Conservation (phyloP, 805 yeast species). For the Pichia kluyveri region DNA sequence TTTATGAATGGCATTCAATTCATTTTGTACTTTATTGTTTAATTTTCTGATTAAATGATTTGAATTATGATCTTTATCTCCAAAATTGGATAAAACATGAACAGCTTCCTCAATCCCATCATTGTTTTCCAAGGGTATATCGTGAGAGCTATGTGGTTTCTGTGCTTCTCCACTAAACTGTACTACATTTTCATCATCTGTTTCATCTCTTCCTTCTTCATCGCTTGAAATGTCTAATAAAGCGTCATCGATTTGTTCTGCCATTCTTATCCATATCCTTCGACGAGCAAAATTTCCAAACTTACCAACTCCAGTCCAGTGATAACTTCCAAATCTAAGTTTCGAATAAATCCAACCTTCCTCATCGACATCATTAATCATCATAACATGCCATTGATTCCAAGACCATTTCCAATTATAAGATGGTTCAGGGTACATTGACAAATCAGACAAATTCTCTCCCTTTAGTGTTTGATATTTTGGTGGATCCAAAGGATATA, state of each 20-base stretch:
- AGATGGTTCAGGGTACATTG: slow-evolving; percentile 39
- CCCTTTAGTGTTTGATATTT: slow-evolving; percentile 38
- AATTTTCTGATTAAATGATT: no score
- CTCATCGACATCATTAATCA: slow-evolving; percentile 49
- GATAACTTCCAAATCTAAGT: slow-evolving; percentile 30
- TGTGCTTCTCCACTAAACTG: no score
- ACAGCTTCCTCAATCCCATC: background rate
- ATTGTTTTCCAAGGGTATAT: no score
- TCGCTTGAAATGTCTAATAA: background rate
- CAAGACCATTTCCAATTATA: slow-evolving; percentile 46
- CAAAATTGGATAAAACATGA: background rate
- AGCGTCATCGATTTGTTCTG: slow-evolving; percentile 1
- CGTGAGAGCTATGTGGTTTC: no score
- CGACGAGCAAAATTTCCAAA: slow-evolving; percentile 43
- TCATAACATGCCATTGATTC: slow-evolving; percentile 45
- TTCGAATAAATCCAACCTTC: slow-evolving; percentile 47
- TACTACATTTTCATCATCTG: background rate
- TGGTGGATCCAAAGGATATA: slow-evolving; percentile 44
- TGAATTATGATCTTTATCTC: background rate
- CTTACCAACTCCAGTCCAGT: slow-evolving; percentile 44
- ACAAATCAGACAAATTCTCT: slow-evolving; percentile 21
- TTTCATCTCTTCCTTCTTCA: background rate
- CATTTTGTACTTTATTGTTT: no score
- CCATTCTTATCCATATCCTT: slow-evolving; percentile 39
- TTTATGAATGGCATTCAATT: no score